phyloP scores from a whole-genome alignment of 2,329 filamentous ascomycete species.

The Helotiales sp. region DNA sequence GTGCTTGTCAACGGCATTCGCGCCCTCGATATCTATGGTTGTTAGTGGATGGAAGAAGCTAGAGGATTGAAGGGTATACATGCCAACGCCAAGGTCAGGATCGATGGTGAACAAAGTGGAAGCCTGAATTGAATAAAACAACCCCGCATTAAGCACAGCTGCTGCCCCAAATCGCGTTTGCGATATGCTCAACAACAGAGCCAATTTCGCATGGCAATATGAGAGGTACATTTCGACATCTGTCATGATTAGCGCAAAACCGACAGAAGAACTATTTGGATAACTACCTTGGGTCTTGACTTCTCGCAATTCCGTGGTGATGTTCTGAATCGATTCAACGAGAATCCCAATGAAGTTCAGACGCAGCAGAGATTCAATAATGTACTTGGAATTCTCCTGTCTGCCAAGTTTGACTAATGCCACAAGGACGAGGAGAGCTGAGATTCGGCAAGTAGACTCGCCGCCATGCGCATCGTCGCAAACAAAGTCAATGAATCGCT shows the following conservation, averaged over 20 bases:
- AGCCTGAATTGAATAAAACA: slow-evolving; percentile 80
- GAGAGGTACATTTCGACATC: slow-evolving; percentile 46
- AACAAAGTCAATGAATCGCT: slow-evolving; percentile 80
- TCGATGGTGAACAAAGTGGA: slow-evolving; percentile 89
- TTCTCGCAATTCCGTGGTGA: slow-evolving; percentile 74
- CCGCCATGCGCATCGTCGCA: slow-evolving; percentile 94
- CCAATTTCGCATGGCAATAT: slow-evolving; percentile 73
- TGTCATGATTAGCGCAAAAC: slow-evolving; percentile 19
- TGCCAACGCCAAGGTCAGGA: slow-evolving; percentile 84
- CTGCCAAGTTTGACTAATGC: slow-evolving; percentile 76
- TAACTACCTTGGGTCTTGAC: slow-evolving; percentile 57
- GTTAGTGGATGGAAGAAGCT: slow-evolving; percentile 21
- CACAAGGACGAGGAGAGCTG: slow-evolving; percentile 83
- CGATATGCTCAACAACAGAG: slow-evolving; percentile 81
- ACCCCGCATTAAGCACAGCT: slow-evolving; percentile 84
- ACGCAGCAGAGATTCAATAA: slow-evolving; percentile 80
- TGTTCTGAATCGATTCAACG: slow-evolving; percentile 81
- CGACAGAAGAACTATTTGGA: background rate
- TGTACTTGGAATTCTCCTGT: slow-evolving; percentile 71
- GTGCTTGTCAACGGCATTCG: slow-evolving; percentile 42
- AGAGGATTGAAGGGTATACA: slow-evolving; percentile 30
- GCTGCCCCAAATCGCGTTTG: slow-evolving; percentile 85
- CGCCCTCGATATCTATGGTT: slow-evolving; percentile 39
- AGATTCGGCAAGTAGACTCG: slow-evolving; percentile 79
- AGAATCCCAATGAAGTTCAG: slow-evolving; percentile 92